Conservation (phyloP, 164 flowering plant species). For the Magnolia changhungtana region DNA sequence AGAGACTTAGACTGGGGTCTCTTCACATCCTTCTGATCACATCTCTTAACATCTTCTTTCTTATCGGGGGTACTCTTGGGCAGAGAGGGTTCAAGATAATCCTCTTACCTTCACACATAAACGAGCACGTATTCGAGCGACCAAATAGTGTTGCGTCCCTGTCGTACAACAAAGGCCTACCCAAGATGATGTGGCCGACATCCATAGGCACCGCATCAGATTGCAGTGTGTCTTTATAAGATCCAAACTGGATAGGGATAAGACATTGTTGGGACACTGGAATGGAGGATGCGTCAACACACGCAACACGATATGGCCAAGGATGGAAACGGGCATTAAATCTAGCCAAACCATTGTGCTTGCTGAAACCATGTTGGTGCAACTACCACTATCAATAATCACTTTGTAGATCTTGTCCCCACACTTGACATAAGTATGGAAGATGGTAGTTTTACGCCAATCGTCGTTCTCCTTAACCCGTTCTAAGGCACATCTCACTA, state of each 20-base stretch:
- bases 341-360: background rate
- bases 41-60: background rate
- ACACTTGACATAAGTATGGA: conserved; percentile 2
- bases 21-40: background rate
- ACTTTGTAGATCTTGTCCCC: conserved; percentile 1
- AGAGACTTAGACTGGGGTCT: background rate
- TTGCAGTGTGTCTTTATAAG: background rate
- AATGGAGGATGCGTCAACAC: background rate
- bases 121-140: background rate
- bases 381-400: conserved; percentile 1
- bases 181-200: conserved; percentile 1
- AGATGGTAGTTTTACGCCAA: background rate
- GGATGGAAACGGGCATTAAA: background rate
- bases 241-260: background rate
- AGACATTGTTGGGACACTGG: background rate
- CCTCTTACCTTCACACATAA: background rate
- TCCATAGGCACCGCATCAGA: conserved; percentile 5
- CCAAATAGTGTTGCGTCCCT: conserved; percentile 1
- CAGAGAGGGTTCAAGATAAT: background rate
- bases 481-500: conserved; percentile 2
- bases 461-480: background rate
- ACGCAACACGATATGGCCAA: background rate
- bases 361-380: conserved; percentile 5
- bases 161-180: background rate
- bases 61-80: background rate